Evolutionary conservation across 78 protist species (phyloP).

Genomic region (Guillardia theta): DNA sequence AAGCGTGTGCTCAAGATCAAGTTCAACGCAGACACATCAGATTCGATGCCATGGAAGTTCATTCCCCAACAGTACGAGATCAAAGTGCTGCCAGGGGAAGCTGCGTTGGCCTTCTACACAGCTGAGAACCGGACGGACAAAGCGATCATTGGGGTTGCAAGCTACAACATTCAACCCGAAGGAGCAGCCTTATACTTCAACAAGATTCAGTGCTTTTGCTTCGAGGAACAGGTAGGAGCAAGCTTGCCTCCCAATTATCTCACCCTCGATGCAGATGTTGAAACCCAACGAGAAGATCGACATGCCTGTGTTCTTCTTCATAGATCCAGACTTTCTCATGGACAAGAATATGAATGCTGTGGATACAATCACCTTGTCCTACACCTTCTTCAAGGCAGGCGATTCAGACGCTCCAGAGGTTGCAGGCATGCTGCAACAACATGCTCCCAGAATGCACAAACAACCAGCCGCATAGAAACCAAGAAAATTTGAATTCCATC

Average conservation of each 20-base stretch:
- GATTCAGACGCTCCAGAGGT: background rate
- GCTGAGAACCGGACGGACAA: background rate
- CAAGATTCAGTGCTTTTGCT: constrained; percentile 41
- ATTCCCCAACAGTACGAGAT: background rate
- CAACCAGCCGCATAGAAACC: background rate
- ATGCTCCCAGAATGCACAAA: background rate
- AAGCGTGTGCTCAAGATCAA: background rate
- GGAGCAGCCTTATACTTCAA: constrained; percentile 7
- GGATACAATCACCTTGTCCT: constrained; percentile 29
- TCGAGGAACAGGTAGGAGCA: constrained; percentile 9
- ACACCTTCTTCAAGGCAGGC: constrained; percentile 9
- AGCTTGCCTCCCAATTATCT: background rate
- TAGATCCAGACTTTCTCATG: constrained; percentile 1
- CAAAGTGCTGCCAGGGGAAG: constrained; percentile 34
- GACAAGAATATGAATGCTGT: background rate
- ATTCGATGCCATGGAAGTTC: constrained; percentile 38
- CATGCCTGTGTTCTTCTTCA: constrained; percentile 47
- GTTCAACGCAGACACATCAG: background rate
- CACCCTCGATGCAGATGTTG: background rate
- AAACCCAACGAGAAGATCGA: constrained; percentile 12
- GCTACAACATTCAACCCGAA: constrained; percentile 12
- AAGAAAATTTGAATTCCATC: background rate
- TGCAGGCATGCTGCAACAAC: background rate
- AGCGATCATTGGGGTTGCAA: constrained; percentile 28
- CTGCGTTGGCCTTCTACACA: constrained; percentile 26